Evolutionary conservation across 2,329 filamentous ascomycete species (phyloP).

Genomic region (Cryphonectria radicalis): DNA sequence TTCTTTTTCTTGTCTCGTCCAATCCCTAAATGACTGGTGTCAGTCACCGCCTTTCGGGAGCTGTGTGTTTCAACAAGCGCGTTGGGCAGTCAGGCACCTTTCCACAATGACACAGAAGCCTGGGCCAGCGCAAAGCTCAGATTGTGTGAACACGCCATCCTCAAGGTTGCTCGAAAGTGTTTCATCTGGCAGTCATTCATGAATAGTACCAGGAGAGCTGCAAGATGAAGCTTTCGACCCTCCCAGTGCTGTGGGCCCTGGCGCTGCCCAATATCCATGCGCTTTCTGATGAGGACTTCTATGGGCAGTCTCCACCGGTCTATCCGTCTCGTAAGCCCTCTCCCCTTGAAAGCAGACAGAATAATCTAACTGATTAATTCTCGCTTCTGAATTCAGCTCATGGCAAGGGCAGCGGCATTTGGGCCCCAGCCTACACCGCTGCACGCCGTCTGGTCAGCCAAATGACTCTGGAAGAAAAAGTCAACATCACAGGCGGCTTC

Average conservation of each 20-base stretch:
- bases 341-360: not conserved
- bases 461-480: constrained; percentile 71
- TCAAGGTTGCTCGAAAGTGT: not conserved
- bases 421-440: constrained; percentile 62
- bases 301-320: constrained; percentile 28
- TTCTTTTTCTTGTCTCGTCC: not conserved
- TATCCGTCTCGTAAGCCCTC: constrained; percentile 32
- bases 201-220: not conserved
- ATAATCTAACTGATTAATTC: not conserved
- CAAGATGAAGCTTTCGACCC: constrained; percentile 10
- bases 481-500: constrained; percentile 51
- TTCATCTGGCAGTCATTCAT: not conserved
- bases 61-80: not conserved
- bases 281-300: constrained; percentile 24
- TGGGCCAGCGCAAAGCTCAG: not conserved
- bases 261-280: not conserved
- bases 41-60: not conserved
- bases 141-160: not conserved
- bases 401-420: constrained; percentile 43
- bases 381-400: constrained; percentile 20
- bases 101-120: not conserved
- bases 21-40: not conserved
- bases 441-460: constrained; percentile 60
- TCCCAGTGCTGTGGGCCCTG: constrained; percentile 4
- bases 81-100: not conserved